Base-by-base conservation (phyloP, 2,329 filamentous ascomycete genomes). In the Penicillium italicum region DNA sequence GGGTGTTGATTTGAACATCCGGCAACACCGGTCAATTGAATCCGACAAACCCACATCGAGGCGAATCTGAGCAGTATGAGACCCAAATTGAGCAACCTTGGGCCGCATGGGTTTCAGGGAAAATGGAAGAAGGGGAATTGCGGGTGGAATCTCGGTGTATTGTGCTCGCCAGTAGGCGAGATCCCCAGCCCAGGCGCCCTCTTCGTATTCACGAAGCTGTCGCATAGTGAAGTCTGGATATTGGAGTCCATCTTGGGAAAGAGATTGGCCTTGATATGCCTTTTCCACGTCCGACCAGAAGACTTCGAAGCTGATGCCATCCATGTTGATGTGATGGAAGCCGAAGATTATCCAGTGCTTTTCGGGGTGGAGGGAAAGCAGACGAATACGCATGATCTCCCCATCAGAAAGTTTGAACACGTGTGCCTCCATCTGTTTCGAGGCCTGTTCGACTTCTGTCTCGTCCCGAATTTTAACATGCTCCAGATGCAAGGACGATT, bases 301-400 rank as follows among this genome's bases (percentile, higher is more conserved):
- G 2, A 81, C 59, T 10, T 76, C 59, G 4, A 73, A 73, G 42
- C 78, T 78, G 36, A 75, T 57, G 0, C 76, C 79, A 57, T 84
- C 81, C 71, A 83, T 74, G 33, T 72, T 66, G 36, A 83, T 81
- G 59, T 82, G 80, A 55, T 82, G 80, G 43, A 71, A 73, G 1
- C 68, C 67, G 5, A 83, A 44, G 0, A 84, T 37, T 4, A 82
- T 55, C 59, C 68, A 75, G 55, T 79, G 75, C 1, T 58, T 50
- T 0, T 64, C 66, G 1, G 65, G 56, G 0, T 43, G 18, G 10
- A 57, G 31, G 0, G 60, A 56, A 9, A 64, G 56, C 2, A 67
- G 40, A 0, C 47, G 48, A 2, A 67, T 50, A 20, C 62, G 60
- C 36, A 70, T 53, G 1, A 60, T 55, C 10, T 76, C 63, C 10